Evolutionary conservation across 106 monocot species (phyloP).

Genomic region (Dendrobium catenatum): DNA sequence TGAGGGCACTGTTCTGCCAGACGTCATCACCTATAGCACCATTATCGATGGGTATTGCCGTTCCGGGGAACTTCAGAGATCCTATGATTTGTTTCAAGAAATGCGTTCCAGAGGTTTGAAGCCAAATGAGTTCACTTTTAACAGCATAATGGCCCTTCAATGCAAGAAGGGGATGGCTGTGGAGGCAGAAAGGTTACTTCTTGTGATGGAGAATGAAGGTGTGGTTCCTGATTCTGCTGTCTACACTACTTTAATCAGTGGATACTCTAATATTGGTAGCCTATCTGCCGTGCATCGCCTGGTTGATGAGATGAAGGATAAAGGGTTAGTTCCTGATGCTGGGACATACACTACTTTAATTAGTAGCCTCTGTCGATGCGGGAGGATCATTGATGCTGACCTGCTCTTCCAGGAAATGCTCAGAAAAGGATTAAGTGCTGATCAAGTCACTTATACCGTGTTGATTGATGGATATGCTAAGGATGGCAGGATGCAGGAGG

Average conservation of each 20-base stretch:
- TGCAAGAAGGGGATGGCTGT: conserved; percentile 38
- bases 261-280: conserved; percentile 45
- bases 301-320: conserved; percentile 59
- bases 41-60: conserved; percentile 64
- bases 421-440: conserved; percentile 35
- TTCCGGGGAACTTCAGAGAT: conserved; percentile 38
- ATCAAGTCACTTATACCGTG: conserved; percentile 66
- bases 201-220: conserved; percentile 40
- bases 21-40: conserved; percentile 75
- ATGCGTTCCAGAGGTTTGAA: conserved; percentile 51
- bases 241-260: conserved; percentile 72
- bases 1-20: conserved; percentile 21
- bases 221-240: conserved; percentile 54
- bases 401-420: conserved; percentile 61
- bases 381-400: conserved; percentile 48
- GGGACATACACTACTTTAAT: conserved; percentile 73
- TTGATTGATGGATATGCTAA: conserved; percentile 83
- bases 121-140: conserved; percentile 68
- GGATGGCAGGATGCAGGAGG: conserved; percentile 56
- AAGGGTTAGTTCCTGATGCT: conserved; percentile 39
- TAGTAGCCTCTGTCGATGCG: conserved; percentile 44
- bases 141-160: conserved; percentile 47
- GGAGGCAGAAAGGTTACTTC: conserved; percentile 47
- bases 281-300: conserved; percentile 26
- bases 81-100: conserved; percentile 45